Base-by-base conservation (phyloP, 441 rosid species). In the Rhodomyrtus psidioides region DNA sequence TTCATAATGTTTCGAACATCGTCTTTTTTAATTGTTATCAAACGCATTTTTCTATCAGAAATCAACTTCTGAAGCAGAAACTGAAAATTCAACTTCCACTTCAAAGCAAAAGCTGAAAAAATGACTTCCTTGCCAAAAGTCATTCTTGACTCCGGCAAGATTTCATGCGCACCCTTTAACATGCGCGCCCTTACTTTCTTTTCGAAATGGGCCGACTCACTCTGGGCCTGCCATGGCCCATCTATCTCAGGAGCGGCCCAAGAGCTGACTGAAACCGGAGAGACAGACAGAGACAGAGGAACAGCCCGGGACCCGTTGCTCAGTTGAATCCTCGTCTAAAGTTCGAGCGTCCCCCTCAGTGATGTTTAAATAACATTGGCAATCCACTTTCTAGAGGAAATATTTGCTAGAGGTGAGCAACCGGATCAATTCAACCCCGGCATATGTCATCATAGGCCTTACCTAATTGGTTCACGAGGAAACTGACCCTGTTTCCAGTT, bases 401-500 rank as follows among this genome's bases (percentile, higher is more conserved):
- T 24, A n/a, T 8, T 55, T 55, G 5, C 58, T 12, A 26, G 1
- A 6, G 28, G 27, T 24, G 28, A 12, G 3, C 12, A 57, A 10
- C 6, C 3, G 4, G 3, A n/a, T 30, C 0, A 1, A 4, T 58
- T n/a, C 34, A 58, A n/a, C 1, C 30, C 16, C 7, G 13, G 2
- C 0, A 57, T 12, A 10, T 10, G 3, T 57, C 6, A 26, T 0
- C 24, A 57, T 6, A 57, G 1, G 28, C 28, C 9, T 59, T 59
- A 7, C 17, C 7, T 59, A 14, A 62, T 30, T 4, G 44, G 24
- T 28, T 30, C 76, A 19, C 4, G 9, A 9, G 44, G 44, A 2
- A 3, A 19, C 1, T 26, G 3, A 3, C 17, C 7, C 1, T 6
- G 6, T 15, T 28, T 15, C 4, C 3, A 5, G 1, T 28, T 60